These are phyloP conservation scores for Rhodotorula graminis DNA, from an alignment of 768 basidiomycete species.

Conservation along the genomic window DNA sequence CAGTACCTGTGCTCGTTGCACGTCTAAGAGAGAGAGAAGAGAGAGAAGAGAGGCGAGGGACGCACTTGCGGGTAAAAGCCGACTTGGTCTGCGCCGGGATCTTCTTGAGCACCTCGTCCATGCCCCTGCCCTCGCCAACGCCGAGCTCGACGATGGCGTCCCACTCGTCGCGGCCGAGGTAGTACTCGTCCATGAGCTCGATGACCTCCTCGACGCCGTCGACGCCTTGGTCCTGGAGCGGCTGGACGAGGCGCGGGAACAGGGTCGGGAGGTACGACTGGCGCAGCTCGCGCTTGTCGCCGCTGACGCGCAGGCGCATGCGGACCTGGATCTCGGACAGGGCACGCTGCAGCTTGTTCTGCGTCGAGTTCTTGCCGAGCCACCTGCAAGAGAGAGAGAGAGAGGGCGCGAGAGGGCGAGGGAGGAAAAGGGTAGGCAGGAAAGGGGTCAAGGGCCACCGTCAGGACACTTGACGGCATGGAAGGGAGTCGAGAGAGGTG, in stretches of 20 bases:
- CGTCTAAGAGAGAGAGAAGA: background rate
- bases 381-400: constrained; percentile 57
- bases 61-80: constrained; percentile 77
- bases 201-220: constrained; percentile 77
- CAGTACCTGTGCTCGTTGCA: background rate
- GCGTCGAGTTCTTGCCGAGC: constrained; percentile 97
- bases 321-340: constrained; percentile 86
- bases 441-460: too few species aligned
- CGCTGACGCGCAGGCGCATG: constrained; percentile 91
- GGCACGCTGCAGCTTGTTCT: constrained; percentile 70
- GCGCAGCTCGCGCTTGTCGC: constrained; percentile 81
- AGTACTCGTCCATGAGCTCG: constrained; percentile 87
- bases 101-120: constrained; percentile 72
- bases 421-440: too few species aligned
- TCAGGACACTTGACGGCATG: too few species aligned
- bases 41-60: constrained; percentile 5
- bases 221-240: constrained; percentile 66
- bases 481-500: too few species aligned
- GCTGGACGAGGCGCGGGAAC: constrained; percentile 71
- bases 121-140: constrained; percentile 65
- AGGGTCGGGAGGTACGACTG: constrained; percentile 87
- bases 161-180: constrained; percentile 90
- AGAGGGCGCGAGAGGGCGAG: background rate
- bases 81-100: constrained; percentile 76
- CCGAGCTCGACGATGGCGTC: constrained; percentile 92